Evolutionary conservation across 345 rosid species (phyloP).

Genomic region (Dipteronia dyeriana): DNA sequence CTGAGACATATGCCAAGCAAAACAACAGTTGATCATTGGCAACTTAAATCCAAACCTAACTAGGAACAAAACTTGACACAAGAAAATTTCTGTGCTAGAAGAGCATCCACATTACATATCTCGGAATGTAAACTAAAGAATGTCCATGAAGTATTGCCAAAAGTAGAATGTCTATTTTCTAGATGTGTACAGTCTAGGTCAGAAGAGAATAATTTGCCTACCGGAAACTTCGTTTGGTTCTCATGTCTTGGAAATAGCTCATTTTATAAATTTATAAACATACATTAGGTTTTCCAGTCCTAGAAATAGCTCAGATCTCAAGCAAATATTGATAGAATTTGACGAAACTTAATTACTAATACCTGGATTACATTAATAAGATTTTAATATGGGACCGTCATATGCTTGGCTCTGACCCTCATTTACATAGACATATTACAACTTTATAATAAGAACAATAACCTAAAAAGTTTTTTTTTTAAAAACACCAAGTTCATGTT

Average conservation of each 20-base stretch:
- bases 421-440: neutral
- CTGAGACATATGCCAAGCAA: neutral
- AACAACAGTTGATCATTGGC: neutral
- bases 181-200: neutral
- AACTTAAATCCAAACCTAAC: slow-evolving; percentile 1
- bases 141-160: neutral
- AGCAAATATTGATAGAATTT: neutral
- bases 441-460: neutral
- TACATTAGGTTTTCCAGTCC: neutral
- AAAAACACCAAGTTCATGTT: no score
- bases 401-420: neutral
- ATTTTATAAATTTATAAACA: neutral
- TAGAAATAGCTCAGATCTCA: neutral
- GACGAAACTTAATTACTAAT: neutral
- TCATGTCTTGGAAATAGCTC: neutral
- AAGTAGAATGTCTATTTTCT: neutral
- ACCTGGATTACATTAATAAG: neutral
- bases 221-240: neutral
- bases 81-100: neutral
- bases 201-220: slow-evolving; percentile 2
- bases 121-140: slow-evolving; percentile 1
- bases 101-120: neutral
- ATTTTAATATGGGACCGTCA: neutral
- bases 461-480: neutral
- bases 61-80: neutral